Evolutionary conservation across 2,329 filamentous ascomycete genomes (phyloP).

Genomic region (Pseudogymnoascus sp.): DNA sequence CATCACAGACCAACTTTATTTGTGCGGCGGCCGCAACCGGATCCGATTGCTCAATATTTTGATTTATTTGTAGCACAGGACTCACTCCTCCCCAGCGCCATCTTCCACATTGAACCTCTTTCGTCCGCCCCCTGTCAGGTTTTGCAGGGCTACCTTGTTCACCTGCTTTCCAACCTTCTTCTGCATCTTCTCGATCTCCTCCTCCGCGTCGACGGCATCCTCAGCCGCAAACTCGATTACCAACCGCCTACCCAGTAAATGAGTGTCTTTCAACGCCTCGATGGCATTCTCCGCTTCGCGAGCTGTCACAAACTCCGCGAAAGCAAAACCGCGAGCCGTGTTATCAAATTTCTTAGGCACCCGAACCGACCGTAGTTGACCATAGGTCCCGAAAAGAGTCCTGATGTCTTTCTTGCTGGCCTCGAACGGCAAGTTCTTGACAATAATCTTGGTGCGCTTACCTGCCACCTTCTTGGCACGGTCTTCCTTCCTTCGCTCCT

Average conservation of each 20-base stretch:
- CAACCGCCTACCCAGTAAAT: slow-evolving; percentile 82
- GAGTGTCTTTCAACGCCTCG: slow-evolving; percentile 84
- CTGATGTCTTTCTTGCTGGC: slow-evolving; percentile 88
- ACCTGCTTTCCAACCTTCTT: slow-evolving; percentile 88
- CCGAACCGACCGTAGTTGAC: slow-evolving; percentile 84
- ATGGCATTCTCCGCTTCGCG: slow-evolving; percentile 87
- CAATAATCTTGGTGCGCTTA: slow-evolving; percentile 83
- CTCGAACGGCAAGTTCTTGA: slow-evolving; percentile 98
- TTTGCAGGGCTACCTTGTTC: slow-evolving; percentile 84
- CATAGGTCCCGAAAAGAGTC: slow-evolving; percentile 80
- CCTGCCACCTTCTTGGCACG: slow-evolving; percentile 71
- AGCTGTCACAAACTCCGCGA: slow-evolving; percentile 89
- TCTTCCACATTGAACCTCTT: slow-evolving; percentile 85
- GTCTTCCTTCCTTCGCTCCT: slow-evolving; percentile 78
- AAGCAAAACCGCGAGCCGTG: slow-evolving; percentile 85
- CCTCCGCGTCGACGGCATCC: slow-evolving; percentile 85
- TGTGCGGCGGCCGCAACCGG: neutral
- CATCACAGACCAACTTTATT: neutral
- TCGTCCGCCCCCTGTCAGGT: slow-evolving; percentile 74
- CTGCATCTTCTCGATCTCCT: slow-evolving; percentile 95
- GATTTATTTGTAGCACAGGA: neutral
- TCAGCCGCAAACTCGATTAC: slow-evolving; percentile 88
- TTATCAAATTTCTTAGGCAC: slow-evolving; percentile 93
- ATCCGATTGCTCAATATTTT: slow-evolving; percentile 10
- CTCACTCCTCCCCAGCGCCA: slow-evolving; percentile 46